Evolutionary conservation across 2,329 filamentous ascomycete species (phyloP).

Genomic region (Penicillium oxalicum): DNA sequence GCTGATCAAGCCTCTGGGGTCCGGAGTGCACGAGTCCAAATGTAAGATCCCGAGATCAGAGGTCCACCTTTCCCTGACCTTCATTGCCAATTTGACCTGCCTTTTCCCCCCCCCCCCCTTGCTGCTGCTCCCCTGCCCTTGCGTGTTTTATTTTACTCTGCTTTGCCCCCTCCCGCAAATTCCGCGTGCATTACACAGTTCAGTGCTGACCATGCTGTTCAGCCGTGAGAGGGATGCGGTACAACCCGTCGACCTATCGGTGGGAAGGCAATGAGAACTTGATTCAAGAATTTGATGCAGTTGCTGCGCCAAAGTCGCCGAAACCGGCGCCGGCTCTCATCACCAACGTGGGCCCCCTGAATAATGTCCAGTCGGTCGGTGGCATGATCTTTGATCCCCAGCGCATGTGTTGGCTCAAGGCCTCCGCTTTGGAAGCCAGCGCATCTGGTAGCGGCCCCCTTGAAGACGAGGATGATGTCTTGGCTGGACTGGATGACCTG

Average conservation of each 20-base stretch:
- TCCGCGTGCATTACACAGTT: background rate
- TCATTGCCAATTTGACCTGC: background rate
- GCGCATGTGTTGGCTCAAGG: slow-evolving; percentile 95
- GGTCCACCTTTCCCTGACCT: no score
- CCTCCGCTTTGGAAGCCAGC: slow-evolving; percentile 46
- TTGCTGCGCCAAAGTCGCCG: slow-evolving; percentile 33
- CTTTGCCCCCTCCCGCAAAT: background rate
- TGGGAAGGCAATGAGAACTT: slow-evolving; percentile 97
- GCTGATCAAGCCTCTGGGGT: slow-evolving; percentile 77
- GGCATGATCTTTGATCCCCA: slow-evolving; percentile 98
- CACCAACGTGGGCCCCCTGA: slow-evolving; percentile 75
- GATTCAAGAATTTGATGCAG: slow-evolving; percentile 68
- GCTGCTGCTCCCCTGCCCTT: background rate
- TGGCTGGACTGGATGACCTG: slow-evolving; percentile 89
- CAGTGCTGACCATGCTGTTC: slow-evolving; percentile 14
- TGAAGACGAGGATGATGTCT: slow-evolving; percentile 86
- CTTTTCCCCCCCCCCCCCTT: background rate
- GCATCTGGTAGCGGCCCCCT: slow-evolving; percentile 44
- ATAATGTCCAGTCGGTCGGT: slow-evolving; percentile 89
- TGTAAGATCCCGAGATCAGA: slow-evolving; percentile 50
- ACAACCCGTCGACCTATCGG: slow-evolving; percentile 76
- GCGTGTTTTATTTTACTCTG: background rate
- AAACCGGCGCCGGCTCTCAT: slow-evolving; percentile 64
- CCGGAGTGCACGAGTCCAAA: slow-evolving; percentile 67
- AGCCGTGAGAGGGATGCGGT: slow-evolving; percentile 94